phyloP scores from a whole-genome alignment of 306 rosid species.

The Luffa aegyptiaca region DNA sequence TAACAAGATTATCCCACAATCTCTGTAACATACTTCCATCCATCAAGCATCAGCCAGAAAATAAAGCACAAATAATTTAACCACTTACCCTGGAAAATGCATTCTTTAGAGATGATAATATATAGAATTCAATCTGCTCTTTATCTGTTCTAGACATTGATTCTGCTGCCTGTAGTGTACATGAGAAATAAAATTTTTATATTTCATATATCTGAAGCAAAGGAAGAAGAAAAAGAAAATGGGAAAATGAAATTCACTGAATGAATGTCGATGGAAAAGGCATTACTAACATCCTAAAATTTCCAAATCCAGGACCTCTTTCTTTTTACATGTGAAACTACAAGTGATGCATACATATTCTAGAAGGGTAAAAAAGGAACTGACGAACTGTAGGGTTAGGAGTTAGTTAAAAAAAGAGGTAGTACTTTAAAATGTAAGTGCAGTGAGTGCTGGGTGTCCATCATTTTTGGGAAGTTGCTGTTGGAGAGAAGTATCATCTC shows the following conservation, averaged over 20 bases:
- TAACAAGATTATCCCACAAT: background rate
- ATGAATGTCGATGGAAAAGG: background rate
- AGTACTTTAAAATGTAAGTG: background rate
- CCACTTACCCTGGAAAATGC: constrained; percentile 81
- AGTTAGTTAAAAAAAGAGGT: background rate
- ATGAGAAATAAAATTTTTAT: constrained; percentile 11
- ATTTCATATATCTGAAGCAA: constrained; percentile 1
- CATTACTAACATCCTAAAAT: background rate
- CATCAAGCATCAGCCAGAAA: constrained; percentile 11
- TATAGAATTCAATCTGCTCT: constrained; percentile 82
- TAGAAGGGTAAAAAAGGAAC: background rate
- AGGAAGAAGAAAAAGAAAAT: background rate
- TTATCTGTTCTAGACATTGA: constrained; percentile 61
- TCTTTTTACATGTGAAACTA: background rate
- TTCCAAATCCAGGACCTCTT: background rate
- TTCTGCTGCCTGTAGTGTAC: constrained; percentile 40
- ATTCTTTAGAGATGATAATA: constrained; percentile 62
- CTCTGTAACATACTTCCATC: background rate
- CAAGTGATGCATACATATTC: background rate
- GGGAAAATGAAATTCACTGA: background rate
- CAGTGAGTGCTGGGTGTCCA: background rate
- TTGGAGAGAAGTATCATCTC: background rate
- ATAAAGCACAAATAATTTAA: constrained; percentile 9
- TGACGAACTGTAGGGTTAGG: background rate
- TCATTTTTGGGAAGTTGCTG: background rate